Base-by-base conservation (phyloP, 805 yeast species). In the Groenewaldozyma tartarivorans region DNA sequence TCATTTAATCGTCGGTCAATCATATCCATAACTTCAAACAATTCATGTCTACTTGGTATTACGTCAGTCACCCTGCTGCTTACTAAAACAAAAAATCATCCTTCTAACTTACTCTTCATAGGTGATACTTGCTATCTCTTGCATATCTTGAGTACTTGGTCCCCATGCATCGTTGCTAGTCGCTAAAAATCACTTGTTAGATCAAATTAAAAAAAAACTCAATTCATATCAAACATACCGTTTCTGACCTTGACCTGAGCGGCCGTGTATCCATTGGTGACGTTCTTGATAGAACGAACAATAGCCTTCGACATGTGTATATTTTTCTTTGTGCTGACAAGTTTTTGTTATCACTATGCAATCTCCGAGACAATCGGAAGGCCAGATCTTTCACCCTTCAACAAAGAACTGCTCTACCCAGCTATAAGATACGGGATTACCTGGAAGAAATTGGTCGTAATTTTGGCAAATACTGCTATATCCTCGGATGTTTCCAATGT, bases 1-100 rank as follows among this genome's bases (percentile, higher is more conserved):
- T 90, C 97, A 56, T 90, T 90, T 49, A 90, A 66, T 48, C 98
- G 74, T 50, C 86, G 76, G 63, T 90, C 96, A 35, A 90, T 63
- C 80, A 90, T 86, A 56, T 90, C 96, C 94, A 90, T 83, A 36
- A 87, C 77, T 56, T 87, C 94, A 54, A 86, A 70, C 53, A 87
- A 77, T 52, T 85, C 94, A 4, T 80, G 76, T 47, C 66, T 64
- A 45, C 4, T 41, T 29, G 35, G n/a, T n/a, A 2, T 31, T 24
- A 9, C 13, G 11, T 9, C 13, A 24, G 29, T 9, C 29, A 7
- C 29, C 29, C 13, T 7, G 7, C 64, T 71, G 7, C 19, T 31
- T 6, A 7, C 7, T 32, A 32, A 17, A 32, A 15, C 7, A 32
- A 41, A 15, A 9, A 39, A 13, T 24, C 13, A 13, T 9, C 29